These are phyloP conservation scores for Xylariomycetidae sp. DNA, from an alignment of 2,329 filamentous ascomycete species.

Conservation along the genomic window DNA sequence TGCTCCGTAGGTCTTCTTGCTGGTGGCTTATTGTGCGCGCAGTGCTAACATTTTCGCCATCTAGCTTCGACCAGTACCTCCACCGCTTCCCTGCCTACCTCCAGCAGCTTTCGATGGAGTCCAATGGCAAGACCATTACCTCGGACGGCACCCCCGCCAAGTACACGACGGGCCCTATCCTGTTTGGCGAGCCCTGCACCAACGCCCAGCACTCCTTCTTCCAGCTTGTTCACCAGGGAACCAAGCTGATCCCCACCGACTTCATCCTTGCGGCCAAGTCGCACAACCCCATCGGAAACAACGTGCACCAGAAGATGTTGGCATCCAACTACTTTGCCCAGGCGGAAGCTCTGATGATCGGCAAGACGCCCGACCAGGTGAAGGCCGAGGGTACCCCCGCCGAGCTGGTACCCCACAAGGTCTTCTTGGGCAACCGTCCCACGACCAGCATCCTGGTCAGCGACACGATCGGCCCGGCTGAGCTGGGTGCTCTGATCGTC, in stretches of 20 bases:
- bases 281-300: constrained; percentile 89
- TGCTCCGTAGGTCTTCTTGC: constrained; percentile 62
- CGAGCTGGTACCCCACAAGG: constrained; percentile 91
- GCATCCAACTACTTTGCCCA: constrained; percentile 90
- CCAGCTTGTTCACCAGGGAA: constrained; percentile 98
- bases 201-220: constrained; percentile 99
- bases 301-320: constrained; percentile 95
- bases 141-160: constrained; percentile 84
- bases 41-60: too few species aligned
- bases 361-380: constrained; percentile 77
- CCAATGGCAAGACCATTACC: constrained; percentile 95
- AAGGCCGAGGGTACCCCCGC: constrained; percentile 68
- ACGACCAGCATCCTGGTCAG: constrained; percentile 90
- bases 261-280: constrained; percentile 96
- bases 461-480: constrained; percentile 86
- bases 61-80: constrained; percentile 93
- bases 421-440: constrained; percentile 94
- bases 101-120: constrained; percentile 99
- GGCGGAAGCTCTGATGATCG: constrained; percentile 84
- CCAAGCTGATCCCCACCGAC: constrained; percentile 96
- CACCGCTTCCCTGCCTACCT: constrained; percentile 99
- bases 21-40: background rate
- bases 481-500: constrained; percentile 89
- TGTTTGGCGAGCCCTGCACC: constrained; percentile 97
- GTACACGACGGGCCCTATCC: constrained; percentile 92